Conservation (phyloP, 2,329 filamentous ascomycete species). For the Diplocarpon mali region DNA sequence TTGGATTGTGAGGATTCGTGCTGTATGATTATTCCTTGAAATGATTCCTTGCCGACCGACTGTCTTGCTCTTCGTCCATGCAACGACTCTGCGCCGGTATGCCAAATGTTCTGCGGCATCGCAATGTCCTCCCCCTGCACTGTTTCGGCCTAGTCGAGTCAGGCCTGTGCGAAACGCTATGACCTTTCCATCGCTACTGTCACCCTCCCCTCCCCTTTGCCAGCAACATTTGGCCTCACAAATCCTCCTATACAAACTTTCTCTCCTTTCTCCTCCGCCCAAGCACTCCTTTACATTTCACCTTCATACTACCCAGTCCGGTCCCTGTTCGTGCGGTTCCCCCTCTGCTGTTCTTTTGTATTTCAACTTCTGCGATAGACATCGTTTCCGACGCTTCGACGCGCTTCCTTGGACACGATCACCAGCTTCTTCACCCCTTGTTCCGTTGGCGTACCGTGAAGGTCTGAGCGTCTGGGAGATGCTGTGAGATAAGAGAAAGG, state of each 20-base stretch:
- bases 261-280: neutral
- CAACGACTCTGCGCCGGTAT: no score
- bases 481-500: constrained; percentile 7
- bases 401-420: no score
- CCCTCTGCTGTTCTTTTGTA: neutral
- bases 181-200: neutral
- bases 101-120: no score
- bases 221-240: neutral
- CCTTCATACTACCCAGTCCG: no score
- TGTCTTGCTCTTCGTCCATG: no score
- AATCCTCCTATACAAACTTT: neutral
- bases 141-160: neutral
- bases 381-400: no score
- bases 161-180: neutral
- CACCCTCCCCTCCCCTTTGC: neutral
- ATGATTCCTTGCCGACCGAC: no score
- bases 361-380: neutral
- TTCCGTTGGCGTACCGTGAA: neutral
- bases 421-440: no score
- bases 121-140: neutral
- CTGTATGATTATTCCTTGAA: no score
- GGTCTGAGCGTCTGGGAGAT: constrained; percentile 17
- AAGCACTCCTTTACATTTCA: constrained; percentile 1
- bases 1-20: no score
- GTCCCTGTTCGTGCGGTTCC: neutral